Evolutionary conservation across 2,329 filamentous ascomycete genomes (phyloP).

Genomic region (Elsinoe batatas): DNA sequence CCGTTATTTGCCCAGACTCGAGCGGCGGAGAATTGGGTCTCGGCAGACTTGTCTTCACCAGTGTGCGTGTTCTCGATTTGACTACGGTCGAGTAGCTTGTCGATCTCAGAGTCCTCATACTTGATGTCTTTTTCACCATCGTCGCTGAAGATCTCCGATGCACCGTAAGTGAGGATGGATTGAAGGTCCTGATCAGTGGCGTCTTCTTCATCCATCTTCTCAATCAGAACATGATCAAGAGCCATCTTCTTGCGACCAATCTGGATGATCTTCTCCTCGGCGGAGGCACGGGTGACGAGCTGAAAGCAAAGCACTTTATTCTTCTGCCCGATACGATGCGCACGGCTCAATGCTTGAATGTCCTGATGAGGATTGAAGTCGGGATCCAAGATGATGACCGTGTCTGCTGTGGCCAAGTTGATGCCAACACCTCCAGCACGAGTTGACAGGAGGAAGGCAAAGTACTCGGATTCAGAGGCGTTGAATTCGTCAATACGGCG

Average conservation of each 20-base stretch:
- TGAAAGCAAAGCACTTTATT: slow-evolving; percentile 95
- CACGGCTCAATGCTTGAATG: slow-evolving; percentile 86
- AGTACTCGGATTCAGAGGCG: slow-evolving; percentile 67
- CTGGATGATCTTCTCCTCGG: slow-evolving; percentile 93
- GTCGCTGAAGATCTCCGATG: slow-evolving; percentile 74
- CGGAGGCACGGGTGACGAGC: slow-evolving; percentile 77
- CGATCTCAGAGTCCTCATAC: slow-evolving; percentile 75
- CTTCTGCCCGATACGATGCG: slow-evolving; percentile 91
- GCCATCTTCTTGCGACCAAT: slow-evolving; percentile 94
- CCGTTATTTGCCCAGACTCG: slow-evolving; percentile 83
- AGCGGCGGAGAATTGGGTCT: slow-evolving; percentile 80
- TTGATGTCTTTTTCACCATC: slow-evolving; percentile 62
- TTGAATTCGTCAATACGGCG: slow-evolving; percentile 92
- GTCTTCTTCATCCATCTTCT: slow-evolving; percentile 79
- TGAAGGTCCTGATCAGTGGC: slow-evolving; percentile 71
- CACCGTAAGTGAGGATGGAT: slow-evolving; percentile 78
- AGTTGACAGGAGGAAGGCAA: slow-evolving; percentile 87
- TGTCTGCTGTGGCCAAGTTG: slow-evolving; percentile 93
- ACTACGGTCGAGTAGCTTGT: slow-evolving; percentile 80
- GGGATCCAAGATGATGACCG: slow-evolving; percentile 92
- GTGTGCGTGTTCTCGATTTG: slow-evolving; percentile 63
- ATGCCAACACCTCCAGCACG: slow-evolving; percentile 94
- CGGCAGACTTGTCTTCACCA: slow-evolving; percentile 54
- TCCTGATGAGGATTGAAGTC: slow-evolving; percentile 99
- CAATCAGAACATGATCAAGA: slow-evolving; percentile 87